Base-by-base conservation (phyloP, 139 green algal genomes). In the Cymbomonas tetramitiformis region DNA sequence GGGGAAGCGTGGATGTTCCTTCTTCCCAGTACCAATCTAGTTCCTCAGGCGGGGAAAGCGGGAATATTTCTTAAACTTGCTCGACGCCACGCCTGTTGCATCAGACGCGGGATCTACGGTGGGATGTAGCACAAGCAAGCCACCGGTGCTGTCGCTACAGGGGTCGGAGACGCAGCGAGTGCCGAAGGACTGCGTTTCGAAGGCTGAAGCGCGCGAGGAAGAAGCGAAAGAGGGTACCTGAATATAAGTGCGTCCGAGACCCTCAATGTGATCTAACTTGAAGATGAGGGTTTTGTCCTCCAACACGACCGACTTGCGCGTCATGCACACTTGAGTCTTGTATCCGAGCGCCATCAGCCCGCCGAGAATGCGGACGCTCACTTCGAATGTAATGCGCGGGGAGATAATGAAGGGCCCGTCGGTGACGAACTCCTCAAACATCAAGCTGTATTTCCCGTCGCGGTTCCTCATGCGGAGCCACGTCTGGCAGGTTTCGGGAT, bases 281-380 rank as follows among this genome's bases (percentile, higher is more conserved):
- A 95, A 64, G 1, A 58, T 74, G 10, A 90, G 26, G 10, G 56
- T 38, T 1, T 44, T 43, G 15, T 57, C 49, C 15, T 10, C 40
- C 21, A 30, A 78, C 7, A 73, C 61, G 30, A 61, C 74, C 30
- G 54, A 66, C 19, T 61, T 81, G 32, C 88, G 81, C 29, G 80
- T 79, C 79, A 97, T 83, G 71, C 96, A 92, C 46, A 76, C 80
- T 28, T 81, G 84, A n/a, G 96, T 93, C 64, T 91, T 71, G 63
- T 97, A 97, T 25, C 89, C 89, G 47, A 97, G 75, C n/a, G 89
- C 82, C 86, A 97, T 94, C 21, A 97, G 80, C 6, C 89, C 89
- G 10, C 89, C 89, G 49, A 97, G 69, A 49, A 97, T 84, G 23
- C 81, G 76, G 31, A 96, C 88, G 33, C 60, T 75, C 46, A 94